Conservation (phyloP, 495 filamentous ascomycete species). For the Xylaria castorea region DNA sequence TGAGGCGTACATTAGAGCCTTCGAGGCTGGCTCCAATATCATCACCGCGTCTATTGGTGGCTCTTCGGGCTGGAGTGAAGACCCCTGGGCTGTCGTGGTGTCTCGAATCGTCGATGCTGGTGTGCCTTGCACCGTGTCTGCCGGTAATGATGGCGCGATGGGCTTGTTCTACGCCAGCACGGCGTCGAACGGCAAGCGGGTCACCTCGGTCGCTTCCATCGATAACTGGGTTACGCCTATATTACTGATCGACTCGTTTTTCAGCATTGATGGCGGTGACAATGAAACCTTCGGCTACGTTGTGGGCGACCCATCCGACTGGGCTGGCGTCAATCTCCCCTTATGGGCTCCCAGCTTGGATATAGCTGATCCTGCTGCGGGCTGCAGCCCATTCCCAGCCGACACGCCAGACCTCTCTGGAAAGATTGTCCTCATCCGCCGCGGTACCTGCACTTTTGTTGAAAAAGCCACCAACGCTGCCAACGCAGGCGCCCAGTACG, state of each 20-base stretch:
- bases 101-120: slow-evolving; percentile 62
- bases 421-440: slow-evolving; percentile 61
- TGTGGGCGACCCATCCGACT: slow-evolving; percentile 46
- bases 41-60: slow-evolving; percentile 67
- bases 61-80: slow-evolving; percentile 61
- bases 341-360: slow-evolving; percentile 59
- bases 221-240: slow-evolving; percentile 54
- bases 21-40: slow-evolving; percentile 63
- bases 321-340: slow-evolving; percentile 50
- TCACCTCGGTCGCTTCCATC: slow-evolving; percentile 60
- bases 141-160: slow-evolving; percentile 59
- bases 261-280: slow-evolving; percentile 39
- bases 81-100: slow-evolving; percentile 60
- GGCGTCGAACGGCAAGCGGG: slow-evolving; percentile 57
- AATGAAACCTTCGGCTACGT: slow-evolving; percentile 47
- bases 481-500: slow-evolving; percentile 60
- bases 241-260: slow-evolving; percentile 47
- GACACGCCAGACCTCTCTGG: slow-evolving; percentile 57
- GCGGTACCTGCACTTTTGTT: slow-evolving; percentile 58
- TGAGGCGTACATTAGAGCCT: slow-evolving; percentile 62
- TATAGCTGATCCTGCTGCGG: slow-evolving; percentile 53
- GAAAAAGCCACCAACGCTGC: slow-evolving; percentile 57
- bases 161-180: slow-evolving; percentile 64
- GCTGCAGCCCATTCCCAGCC: slow-evolving; percentile 52
- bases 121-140: slow-evolving; percentile 61